Percentiles rank a stretch among this genome's conserved stretches.
Evolutionary conservation across 306 rosid genomes (phyloP).

Genomic region (Malus domestica): DNA sequence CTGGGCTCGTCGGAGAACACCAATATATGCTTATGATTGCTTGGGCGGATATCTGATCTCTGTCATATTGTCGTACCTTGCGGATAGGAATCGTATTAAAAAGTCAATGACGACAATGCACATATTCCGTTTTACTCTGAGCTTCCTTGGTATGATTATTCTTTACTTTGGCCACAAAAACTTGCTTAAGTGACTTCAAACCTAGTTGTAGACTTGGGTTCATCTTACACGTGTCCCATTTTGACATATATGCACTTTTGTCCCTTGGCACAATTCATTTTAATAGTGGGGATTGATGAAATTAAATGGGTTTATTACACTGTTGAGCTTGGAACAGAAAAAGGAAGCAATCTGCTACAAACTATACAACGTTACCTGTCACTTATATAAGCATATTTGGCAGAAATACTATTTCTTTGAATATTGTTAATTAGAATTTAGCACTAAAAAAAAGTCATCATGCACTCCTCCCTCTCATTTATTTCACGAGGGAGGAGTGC

Average conservation of each 20-base stretch:
- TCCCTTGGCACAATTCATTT: not conserved
- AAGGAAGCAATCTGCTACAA: not conserved
- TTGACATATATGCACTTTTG: not conserved
- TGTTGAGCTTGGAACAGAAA: not conserved
- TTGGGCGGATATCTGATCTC: constrained; percentile 72
- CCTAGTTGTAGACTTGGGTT: not conserved
- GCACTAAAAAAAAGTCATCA: no score
- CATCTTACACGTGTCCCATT: not conserved
- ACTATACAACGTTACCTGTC: not conserved
- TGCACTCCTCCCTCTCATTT: no score
- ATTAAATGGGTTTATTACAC: not conserved
- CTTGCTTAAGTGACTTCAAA: not conserved
- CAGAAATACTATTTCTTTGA: not conserved
- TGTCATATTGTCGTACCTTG: constrained; percentile 61
- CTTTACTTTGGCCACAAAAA: not conserved
- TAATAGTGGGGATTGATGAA: not conserved
- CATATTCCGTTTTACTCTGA: constrained; percentile 57
- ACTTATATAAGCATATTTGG: not conserved
- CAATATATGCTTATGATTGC: constrained; percentile 69
- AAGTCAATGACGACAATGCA: constrained; percentile 61
- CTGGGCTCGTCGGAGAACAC: constrained; percentile 75
- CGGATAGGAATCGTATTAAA: constrained; percentile 40
- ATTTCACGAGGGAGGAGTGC: no score
- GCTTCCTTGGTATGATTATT: constrained; percentile 58
- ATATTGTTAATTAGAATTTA: no score